These are phyloP conservation scores for Phallus indusiatus DNA, from an alignment of 768 basidiomycete genomes.

Conservation along the genomic window DNA sequence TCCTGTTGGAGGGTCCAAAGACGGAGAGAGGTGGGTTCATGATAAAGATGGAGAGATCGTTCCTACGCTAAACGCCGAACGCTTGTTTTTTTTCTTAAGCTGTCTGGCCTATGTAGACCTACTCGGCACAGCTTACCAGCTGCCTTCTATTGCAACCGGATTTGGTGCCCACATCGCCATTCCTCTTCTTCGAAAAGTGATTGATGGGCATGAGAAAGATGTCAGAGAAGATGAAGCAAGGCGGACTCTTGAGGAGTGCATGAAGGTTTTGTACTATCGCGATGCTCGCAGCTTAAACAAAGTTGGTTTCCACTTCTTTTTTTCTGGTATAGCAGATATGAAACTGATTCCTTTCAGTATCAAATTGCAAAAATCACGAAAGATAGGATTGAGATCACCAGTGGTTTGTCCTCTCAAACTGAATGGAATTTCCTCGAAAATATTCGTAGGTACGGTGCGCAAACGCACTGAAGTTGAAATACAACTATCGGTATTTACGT, in stretches of 20 bases:
- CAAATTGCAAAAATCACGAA: conserved; percentile 89
- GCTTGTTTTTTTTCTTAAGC: conserved; percentile 34
- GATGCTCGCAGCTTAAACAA: conserved; percentile 95
- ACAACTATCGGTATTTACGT: background rate
- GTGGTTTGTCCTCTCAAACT: conserved; percentile 66
- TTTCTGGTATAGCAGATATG: background rate
- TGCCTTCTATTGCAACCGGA: conserved; percentile 90
- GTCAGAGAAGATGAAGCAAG: conserved; percentile 75
- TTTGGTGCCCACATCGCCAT: conserved; percentile 94
- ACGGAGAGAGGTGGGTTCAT: conserved; percentile 57
- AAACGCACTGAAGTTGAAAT: conserved; percentile 66
- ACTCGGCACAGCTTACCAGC: conserved; percentile 90
- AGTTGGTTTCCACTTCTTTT: conserved; percentile 38
- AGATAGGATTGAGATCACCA: conserved; percentile 71
- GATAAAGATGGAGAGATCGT: background rate
- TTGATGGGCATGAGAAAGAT: conserved; percentile 68
- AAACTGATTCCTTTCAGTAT: conserved; percentile 44
- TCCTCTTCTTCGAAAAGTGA: conserved; percentile 85
- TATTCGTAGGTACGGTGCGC: conserved; percentile 83
- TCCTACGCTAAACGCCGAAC: too few relatives aligned
- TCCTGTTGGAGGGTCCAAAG: conserved; percentile 84
- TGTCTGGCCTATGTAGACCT: conserved; percentile 94
- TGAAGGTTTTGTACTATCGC: conserved; percentile 93
- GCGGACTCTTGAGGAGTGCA: conserved; percentile 70
- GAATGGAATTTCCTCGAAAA: conserved; percentile 90